Evolutionary conservation across 2,329 filamentous ascomycete species (phyloP).

Genomic region (Dactylellina cionopaga): DNA sequence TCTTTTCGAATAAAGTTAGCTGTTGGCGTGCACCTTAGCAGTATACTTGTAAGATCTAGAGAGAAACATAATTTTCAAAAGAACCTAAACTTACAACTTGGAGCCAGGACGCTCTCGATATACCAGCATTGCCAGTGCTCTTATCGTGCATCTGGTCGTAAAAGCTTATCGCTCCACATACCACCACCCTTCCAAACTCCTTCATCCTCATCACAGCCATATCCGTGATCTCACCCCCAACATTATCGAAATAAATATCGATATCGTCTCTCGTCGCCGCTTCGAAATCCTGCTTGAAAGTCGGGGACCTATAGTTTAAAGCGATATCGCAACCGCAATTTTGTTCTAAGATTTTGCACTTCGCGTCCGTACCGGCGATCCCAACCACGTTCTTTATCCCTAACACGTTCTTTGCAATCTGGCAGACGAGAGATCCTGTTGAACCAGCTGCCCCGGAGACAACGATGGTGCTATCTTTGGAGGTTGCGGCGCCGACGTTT

Average conservation of each 20-base stretch:
- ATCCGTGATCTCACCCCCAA: constrained; percentile 65
- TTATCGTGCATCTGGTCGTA: constrained; percentile 61
- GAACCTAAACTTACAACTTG: constrained; percentile 31
- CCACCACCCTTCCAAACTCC: constrained; percentile 61
- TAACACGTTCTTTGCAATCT: constrained; percentile 66
- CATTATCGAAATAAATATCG: constrained; percentile 67
- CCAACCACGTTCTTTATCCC: constrained; percentile 65
- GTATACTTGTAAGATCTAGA: no score
- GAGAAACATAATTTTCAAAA: neutral
- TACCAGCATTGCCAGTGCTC: neutral
- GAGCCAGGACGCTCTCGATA: constrained; percentile 37
- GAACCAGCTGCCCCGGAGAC: constrained; percentile 65
- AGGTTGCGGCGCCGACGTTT: constrained; percentile 60
- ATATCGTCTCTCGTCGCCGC: constrained; percentile 65
- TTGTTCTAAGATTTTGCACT: constrained; percentile 65
- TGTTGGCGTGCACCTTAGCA: constrained; percentile 63
- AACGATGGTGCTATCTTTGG: constrained; percentile 62
- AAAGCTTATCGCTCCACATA: constrained; percentile 62
- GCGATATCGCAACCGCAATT: constrained; percentile 67
- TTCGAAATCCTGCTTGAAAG: constrained; percentile 64
- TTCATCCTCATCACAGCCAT: constrained; percentile 63
- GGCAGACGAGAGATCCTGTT: constrained; percentile 65
- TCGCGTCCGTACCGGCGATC: constrained; percentile 66
- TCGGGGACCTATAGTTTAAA: constrained; percentile 67
- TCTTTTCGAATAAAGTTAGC: constrained; percentile 45